A percentile compares a stretch with the other conserved stretches of the same genome.
Evolutionary conservation across 352 stramenopile species (phyloP).

Genomic region (Phytophthora litchii): DNA sequence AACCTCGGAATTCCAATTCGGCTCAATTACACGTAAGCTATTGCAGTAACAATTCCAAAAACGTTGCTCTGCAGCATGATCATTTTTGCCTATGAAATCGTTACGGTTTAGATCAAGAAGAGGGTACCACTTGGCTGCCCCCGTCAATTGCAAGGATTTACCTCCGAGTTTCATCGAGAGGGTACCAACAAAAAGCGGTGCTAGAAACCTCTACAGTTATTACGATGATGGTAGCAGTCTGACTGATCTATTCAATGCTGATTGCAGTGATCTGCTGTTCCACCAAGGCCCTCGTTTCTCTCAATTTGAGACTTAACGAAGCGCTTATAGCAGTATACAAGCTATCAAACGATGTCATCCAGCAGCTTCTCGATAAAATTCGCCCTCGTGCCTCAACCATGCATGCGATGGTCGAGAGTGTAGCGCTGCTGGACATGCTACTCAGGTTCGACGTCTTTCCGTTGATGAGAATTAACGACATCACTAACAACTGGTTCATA

Average conservation of each 20-base stretch:
- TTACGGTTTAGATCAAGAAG: constrained; percentile 43
- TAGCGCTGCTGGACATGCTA: constrained; percentile 93
- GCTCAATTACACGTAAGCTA: constrained; percentile 78
- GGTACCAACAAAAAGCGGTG: constrained; percentile 69
- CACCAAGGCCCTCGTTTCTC: constrained; percentile 84
- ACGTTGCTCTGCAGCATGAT: neutral
- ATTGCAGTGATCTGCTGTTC: constrained; percentile 81
- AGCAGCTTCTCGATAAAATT: constrained; percentile 84
- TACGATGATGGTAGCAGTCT: neutral
- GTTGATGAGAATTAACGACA: neutral
- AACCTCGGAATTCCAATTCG: constrained; percentile 65
- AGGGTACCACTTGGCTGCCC: constrained; percentile 78
- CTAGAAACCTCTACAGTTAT: neutral
- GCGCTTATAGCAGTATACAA: constrained; percentile 87
- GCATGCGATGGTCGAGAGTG: constrained; percentile 88
- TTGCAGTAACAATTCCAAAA: neutral
- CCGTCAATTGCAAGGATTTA: constrained; percentile 58
- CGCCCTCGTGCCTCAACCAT: constrained; percentile 70
- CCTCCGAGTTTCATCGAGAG: constrained; percentile 70
- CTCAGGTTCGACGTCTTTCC: constrained; percentile 56
- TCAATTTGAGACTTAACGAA: constrained; percentile 86
- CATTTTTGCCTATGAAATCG: constrained; percentile 3
- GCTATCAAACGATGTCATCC: constrained; percentile 87
- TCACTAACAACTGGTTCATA: constrained; percentile 22
- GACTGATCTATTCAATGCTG: neutral